A percentile compares a stretch with the other conserved stretches of the same genome.
These are phyloP conservation scores for Blastocystis sp. DNA, from an alignment of 352 stramenopile species.

Conservation along the genomic window DNA sequence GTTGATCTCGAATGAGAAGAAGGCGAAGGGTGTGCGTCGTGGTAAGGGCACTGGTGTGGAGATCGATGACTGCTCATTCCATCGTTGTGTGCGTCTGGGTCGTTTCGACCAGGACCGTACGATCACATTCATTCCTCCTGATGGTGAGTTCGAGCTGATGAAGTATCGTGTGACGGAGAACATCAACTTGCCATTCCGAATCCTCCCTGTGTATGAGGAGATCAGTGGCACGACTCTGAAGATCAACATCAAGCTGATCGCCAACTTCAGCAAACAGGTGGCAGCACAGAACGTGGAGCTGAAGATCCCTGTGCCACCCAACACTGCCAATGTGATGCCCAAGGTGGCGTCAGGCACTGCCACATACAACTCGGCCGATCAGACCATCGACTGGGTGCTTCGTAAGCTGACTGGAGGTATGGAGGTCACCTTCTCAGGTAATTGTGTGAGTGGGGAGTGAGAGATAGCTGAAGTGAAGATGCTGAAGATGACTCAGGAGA, in stretches of 20 bases:
- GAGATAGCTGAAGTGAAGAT: conserved; percentile 87
- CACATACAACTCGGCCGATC: conserved; percentile 94
- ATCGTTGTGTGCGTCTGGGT: conserved; percentile 91
- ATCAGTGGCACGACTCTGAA: conserved; percentile 72
- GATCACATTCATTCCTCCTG: conserved; percentile 95
- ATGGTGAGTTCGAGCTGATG: conserved; percentile 98
- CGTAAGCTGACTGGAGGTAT: conserved; percentile 91
- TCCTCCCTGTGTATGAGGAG: conserved; percentile 94
- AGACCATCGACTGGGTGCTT: conserved; percentile 95
- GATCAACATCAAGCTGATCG: conserved; percentile 83
- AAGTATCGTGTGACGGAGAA: conserved; percentile 84
- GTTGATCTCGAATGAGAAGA: conserved; percentile 89
- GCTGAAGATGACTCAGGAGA: conserved; percentile 90
- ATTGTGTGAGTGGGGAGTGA: neutral
- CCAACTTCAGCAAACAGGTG: conserved; percentile 90
- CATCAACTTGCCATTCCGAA: conserved; percentile 94
- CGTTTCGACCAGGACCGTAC: conserved; percentile 94
- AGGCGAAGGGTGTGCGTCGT: conserved; percentile 73
- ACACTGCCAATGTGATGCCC: conserved; percentile 90
- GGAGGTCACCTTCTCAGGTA: conserved; percentile 84
- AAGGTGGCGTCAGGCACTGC: conserved; percentile 88
- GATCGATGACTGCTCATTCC: conserved; percentile 98
- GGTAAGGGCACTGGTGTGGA: conserved; percentile 76
- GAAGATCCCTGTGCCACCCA: conserved; percentile 86
- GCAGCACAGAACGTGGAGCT: conserved; percentile 94